Evolutionary conservation across 2,329 filamentous ascomycete genomes (phyloP).

Genomic region (Pyrenophora graminea): DNA sequence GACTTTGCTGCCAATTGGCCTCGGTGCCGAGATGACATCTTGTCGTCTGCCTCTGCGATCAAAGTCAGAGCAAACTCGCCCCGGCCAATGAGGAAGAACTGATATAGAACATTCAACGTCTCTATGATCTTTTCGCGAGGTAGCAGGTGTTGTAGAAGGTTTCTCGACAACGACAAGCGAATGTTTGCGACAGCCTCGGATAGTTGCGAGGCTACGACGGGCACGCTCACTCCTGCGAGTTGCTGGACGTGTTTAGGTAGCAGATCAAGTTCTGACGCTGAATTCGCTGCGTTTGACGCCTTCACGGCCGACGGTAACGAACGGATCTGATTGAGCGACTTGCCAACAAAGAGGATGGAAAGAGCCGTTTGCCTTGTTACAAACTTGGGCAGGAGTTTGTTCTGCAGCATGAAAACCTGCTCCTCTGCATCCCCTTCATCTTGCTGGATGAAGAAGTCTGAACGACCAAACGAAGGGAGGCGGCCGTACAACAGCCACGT

Average conservation of each 20-base stretch:
- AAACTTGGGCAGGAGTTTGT: constrained; percentile 73
- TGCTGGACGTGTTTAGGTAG: constrained; percentile 70
- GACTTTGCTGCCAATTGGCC: constrained; percentile 44
- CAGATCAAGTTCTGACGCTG: constrained; percentile 59
- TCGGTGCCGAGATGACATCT: constrained; percentile 72
- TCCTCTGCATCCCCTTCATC: constrained; percentile 43
- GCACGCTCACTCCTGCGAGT: constrained; percentile 70
- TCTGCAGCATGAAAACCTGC: constrained; percentile 32
- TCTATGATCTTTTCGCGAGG: constrained; percentile 78
- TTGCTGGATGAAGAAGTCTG: constrained; percentile 80
- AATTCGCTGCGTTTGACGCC: constrained; percentile 30
- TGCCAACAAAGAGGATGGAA: constrained; percentile 89
- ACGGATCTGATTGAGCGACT: constrained; percentile 82
- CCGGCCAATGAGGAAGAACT: constrained; percentile 84
- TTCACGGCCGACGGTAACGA: constrained; percentile 40
- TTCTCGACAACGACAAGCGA: constrained; percentile 79
- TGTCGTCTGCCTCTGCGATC: constrained; percentile 81
- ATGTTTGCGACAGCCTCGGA: constrained; percentile 75
- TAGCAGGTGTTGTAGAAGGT: constrained; percentile 78
- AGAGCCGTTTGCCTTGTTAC: constrained; percentile 73
- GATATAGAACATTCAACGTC: constrained; percentile 74
- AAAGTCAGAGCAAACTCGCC: constrained; percentile 91
- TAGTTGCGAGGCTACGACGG: constrained; percentile 73
- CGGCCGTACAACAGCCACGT: constrained; percentile 91
- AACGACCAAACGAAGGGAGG: constrained; percentile 72